Conservation (phyloP, 495 filamentous ascomycete genomes). For the Aspergillus asperescens region DNA sequence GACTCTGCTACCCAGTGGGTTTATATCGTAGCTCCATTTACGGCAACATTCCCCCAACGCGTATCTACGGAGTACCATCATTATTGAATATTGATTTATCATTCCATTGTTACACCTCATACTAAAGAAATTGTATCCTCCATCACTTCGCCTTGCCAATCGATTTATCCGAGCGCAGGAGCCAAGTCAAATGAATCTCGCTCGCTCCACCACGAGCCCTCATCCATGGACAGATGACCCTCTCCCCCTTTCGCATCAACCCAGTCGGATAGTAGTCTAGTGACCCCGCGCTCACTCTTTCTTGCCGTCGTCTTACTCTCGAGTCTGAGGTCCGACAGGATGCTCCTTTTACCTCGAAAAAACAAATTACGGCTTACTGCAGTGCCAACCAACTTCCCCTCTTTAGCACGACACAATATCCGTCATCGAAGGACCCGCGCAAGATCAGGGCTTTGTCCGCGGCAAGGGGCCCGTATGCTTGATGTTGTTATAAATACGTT, state of each 20-base stretch:
- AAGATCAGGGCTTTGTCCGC: not conserved
- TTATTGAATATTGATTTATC: not conserved
- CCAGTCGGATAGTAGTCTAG: not conserved
- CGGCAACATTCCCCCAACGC: not conserved
- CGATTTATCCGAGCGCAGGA: constrained; percentile 10
- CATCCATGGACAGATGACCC: constrained; percentile 12
- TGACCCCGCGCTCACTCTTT: constrained; percentile 15
- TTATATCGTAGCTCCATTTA: constrained; percentile 7
- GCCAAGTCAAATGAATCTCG: constrained; percentile 9
- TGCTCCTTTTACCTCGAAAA: not conserved
- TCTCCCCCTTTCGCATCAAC: constrained; percentile 1
- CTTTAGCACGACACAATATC: not conserved
- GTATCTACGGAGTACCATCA: not conserved
- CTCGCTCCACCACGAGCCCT: constrained; percentile 5
- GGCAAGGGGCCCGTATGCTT: not conserved
- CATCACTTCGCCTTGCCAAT: not conserved
- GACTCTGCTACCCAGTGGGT: constrained; percentile 2
- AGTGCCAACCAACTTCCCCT: not conserved
- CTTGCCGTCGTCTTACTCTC: too few species aligned
- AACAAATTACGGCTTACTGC: not conserved
- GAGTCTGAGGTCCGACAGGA: not conserved
- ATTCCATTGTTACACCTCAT: constrained; percentile 1
- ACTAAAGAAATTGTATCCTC: not conserved
- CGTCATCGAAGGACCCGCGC: not conserved
- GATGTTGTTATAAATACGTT: constrained; percentile 10